phyloP scores from a whole-genome alignment of 2,329 filamentous ascomycete species.

The Parastagonospora nodorum region DNA sequence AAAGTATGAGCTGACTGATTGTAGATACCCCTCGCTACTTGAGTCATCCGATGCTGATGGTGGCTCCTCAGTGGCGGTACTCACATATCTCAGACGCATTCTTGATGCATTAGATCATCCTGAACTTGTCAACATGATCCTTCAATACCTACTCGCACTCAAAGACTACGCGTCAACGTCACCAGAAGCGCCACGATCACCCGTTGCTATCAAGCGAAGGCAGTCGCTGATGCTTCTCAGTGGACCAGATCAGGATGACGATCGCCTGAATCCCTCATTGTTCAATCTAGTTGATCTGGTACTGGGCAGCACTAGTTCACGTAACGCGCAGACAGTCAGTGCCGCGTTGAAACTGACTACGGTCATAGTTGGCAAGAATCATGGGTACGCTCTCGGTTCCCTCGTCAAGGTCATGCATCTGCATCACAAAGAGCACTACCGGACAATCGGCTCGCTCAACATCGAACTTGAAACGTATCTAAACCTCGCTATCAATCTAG shows the following conservation, averaged over 20 bases:
- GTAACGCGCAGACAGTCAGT: conserved; percentile 85
- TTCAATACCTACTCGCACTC: conserved; percentile 88
- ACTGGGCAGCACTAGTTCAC: conserved; percentile 80
- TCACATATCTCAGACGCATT: conserved; percentile 90
- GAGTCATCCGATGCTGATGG: conserved; percentile 98
- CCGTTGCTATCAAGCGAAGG: conserved; percentile 75
- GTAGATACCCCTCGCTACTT: conserved; percentile 87
- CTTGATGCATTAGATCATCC: conserved; percentile 90
- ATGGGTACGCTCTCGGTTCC: conserved; percentile 80
- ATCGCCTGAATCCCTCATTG: conserved; percentile 78
- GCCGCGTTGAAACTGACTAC: conserved; percentile 88
- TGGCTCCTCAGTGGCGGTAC: conserved; percentile 91
- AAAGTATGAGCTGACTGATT: conserved; percentile 13
- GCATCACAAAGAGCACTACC: conserved; percentile 58
- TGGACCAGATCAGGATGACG: conserved; percentile 75
- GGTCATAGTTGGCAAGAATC: conserved; percentile 83
- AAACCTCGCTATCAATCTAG: conserved; percentile 69
- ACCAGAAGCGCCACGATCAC: conserved; percentile 45
- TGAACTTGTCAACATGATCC: conserved; percentile 90
- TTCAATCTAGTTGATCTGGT: conserved; percentile 95
- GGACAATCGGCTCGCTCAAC: conserved; percentile 75
- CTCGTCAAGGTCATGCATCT: conserved; percentile 71
- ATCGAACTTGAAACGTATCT: conserved; percentile 76
- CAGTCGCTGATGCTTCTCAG: conserved; percentile 88
- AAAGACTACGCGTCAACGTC: conserved; percentile 59